Base-by-base conservation (phyloP, 441 rosid genomes). In the Daphne laureola region DNA sequence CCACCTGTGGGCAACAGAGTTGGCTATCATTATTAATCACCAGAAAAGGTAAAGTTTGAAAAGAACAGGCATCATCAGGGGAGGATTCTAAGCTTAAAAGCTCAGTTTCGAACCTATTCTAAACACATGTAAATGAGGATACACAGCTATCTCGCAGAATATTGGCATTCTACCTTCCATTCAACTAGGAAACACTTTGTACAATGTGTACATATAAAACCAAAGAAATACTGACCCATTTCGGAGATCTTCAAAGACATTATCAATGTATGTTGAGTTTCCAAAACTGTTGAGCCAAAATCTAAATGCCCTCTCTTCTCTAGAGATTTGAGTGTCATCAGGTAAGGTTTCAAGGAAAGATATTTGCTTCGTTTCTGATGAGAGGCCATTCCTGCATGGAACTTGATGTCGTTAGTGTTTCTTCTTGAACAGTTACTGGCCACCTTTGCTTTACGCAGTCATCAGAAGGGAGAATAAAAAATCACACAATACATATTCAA, bases 221-320 rank as follows among this genome's bases (percentile, higher is more conserved):
- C 38, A 6, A 31, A 8, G 6, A 17, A 59, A 17, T 35, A 64
- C 81, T 68, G 52, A 85, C 93, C 93, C 93, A 73, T 82, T 80
- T 71, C 89, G 76, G 49, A 82, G 77, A 75, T 85, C 93, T 67
- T 85, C 93, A 67, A 85, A 85, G 36, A 82, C 82, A 43, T 82
- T 80, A 61, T 82, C 64, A 35, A 85, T 76, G 17, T 73, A 78
- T 4, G 77, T 23, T 5, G 75, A 74, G 64, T 70, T 77, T 64
- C 83, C 93, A 63, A 85, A 81, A 72, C 89, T 85, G 58, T 85
- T 85, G 55, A 85, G 80, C 89, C 93, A 85, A 51, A 85, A 71
- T 49, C 93, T 81, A 80, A 85, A 85, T 47, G 82, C 73, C 66
- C 81, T 78, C 71, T 85, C 94, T 75, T 85, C 94, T 73, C 85